Conservation (phyloP, 805 yeast genomes). For the Nakazawaea ambrosiae region DNA sequence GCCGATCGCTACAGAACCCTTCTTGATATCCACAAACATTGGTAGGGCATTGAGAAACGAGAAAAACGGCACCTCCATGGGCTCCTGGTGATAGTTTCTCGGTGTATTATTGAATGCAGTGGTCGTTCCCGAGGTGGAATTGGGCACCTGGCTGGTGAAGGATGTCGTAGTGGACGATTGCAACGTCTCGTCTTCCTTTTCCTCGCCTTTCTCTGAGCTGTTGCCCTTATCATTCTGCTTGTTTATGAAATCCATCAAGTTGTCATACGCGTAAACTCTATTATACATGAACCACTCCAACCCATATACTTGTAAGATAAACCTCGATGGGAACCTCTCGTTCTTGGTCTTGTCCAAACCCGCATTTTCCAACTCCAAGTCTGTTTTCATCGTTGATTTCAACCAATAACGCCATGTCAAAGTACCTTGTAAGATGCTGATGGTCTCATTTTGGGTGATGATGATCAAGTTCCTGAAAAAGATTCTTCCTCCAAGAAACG, state of each 20-base stretch:
- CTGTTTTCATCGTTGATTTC: slow-evolving; percentile 15
- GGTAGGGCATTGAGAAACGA: slow-evolving; percentile 45
- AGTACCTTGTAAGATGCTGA: slow-evolving; percentile 63
- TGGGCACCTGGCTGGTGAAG: neutral
- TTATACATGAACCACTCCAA: slow-evolving; percentile 80
- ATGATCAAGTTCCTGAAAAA: slow-evolving; percentile 70
- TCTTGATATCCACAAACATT: slow-evolving; percentile 46
- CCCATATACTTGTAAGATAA: slow-evolving; percentile 60
- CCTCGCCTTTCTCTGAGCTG: neutral
- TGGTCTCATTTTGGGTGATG: slow-evolving; percentile 66
- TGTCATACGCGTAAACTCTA: slow-evolving; percentile 70
- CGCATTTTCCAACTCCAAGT: slow-evolving; percentile 13
- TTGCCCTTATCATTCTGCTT: neutral
- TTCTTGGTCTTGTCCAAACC: slow-evolving; percentile 27
- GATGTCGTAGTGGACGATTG: neutral
- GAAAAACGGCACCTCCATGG: slow-evolving; percentile 4
- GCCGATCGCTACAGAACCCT: slow-evolving; percentile 75
- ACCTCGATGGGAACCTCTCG: slow-evolving; percentile 46
- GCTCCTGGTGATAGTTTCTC: neutral
- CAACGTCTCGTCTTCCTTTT: neutral
- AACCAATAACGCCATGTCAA: slow-evolving; percentile 92
- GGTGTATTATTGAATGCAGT: neutral
- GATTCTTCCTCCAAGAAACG: slow-evolving; percentile 77
- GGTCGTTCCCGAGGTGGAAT: neutral
- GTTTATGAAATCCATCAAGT: slow-evolving; percentile 32